These are phyloP conservation scores for Allomyces macrogynus DNA, from an alignment of 192 early-diverging fungal species.

Conservation along the genomic window DNA sequence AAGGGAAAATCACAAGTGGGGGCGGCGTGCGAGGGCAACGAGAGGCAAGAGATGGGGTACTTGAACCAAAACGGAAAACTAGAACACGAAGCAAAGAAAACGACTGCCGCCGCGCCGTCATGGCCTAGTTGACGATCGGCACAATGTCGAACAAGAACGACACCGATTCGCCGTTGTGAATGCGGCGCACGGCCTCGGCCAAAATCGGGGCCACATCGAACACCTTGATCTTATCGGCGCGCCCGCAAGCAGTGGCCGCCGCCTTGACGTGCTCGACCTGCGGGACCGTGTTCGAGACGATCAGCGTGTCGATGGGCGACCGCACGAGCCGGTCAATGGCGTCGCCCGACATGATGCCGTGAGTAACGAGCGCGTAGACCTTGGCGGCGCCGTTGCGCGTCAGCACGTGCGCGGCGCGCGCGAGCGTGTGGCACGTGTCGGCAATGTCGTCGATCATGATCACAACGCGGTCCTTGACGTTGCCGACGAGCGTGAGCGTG, in stretches of 20 bases:
- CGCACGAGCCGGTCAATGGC: slow-evolving; percentile 62
- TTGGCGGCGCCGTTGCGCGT: slow-evolving; percentile 69
- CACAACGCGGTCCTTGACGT: slow-evolving; percentile 60
- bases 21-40: no score
- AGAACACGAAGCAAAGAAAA: neutral
- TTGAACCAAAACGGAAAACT: neutral
- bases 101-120: no score
- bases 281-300: slow-evolving; percentile 85
- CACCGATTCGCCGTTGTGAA: slow-evolving; percentile 66
- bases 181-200: slow-evolving; percentile 83
- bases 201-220: slow-evolving; percentile 73
- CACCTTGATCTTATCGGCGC: slow-evolving; percentile 58
- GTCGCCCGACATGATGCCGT: slow-evolving; percentile 72
- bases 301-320: slow-evolving; percentile 63
- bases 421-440: slow-evolving; percentile 79
- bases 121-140: neutral
- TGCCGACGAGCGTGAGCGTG: slow-evolving; percentile 78
- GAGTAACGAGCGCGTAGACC: slow-evolving; percentile 84
- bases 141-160: neutral
- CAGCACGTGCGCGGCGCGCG: slow-evolving; percentile 67
- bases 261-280: slow-evolving; percentile 50
- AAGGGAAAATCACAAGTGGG: no score
- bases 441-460: slow-evolving; percentile 94
- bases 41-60: no score
- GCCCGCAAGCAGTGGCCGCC: slow-evolving; percentile 7